phyloP scores from a whole-genome alignment of 805 yeast species.

The Barnettozyma wickerhamii region DNA sequence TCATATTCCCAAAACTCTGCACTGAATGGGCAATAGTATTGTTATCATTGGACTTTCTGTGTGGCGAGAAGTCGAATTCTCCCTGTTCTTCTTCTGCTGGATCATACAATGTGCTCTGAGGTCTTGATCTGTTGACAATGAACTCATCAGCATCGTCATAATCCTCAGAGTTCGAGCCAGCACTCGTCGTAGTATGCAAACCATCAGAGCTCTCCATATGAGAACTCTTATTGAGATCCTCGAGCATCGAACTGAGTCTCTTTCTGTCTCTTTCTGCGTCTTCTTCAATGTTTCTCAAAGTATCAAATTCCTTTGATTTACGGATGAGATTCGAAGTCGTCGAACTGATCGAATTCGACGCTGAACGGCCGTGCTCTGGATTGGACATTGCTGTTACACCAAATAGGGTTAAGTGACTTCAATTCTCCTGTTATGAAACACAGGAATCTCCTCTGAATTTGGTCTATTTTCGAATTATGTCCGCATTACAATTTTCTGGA shows the following conservation, averaged over 20 bases:
- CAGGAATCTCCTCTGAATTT: no score
- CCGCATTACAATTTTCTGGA: neutral
- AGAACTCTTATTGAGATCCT: neutral
- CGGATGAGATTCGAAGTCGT: conserved; percentile 8
- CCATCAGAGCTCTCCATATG: neutral
- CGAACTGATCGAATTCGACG: neutral
- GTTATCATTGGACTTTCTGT: no score
- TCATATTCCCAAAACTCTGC: no score
- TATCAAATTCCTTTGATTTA: neutral
- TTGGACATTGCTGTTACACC: no score
- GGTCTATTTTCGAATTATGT: no score
- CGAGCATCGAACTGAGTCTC: conserved; percentile 7
- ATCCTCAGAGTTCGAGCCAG: conserved; percentile 2
- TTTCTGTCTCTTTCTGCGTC: conserved; percentile 5
- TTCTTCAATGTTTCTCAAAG: conserved; percentile 3
- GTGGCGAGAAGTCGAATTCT: no score
- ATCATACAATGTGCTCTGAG: neutral
- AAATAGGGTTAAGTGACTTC: no score
- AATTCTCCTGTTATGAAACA: no score
- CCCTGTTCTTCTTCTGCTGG: no score
- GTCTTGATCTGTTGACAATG: conserved; percentile 7
- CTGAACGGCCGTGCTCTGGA: neutral
- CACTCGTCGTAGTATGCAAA: neutral
- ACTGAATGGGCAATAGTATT: no score
- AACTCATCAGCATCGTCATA: conserved; percentile 15